phyloP scores from a whole-genome alignment of 1,284 basidiomycete genomes.

The Takashimella tepidaria region DNA sequence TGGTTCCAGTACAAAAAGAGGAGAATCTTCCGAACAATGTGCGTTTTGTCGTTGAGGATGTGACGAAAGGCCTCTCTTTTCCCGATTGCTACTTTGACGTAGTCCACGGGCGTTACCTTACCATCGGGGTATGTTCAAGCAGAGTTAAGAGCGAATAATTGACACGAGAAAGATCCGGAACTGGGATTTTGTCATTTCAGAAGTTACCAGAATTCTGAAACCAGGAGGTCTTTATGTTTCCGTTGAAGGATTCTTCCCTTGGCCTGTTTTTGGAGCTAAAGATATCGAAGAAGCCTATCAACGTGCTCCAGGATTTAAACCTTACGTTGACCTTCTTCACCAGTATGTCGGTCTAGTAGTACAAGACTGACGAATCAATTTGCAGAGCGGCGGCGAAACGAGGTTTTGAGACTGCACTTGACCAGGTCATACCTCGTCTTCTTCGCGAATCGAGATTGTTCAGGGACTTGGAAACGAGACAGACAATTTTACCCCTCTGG shows the following conservation, averaged over 20 bases:
- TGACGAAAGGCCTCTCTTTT: slow-evolving; percentile 10
- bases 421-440: background rate
- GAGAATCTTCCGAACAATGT: slow-evolving; percentile 13
- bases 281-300: background rate
- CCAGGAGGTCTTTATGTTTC: slow-evolving; percentile 10
- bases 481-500: slow-evolving; percentile 1
- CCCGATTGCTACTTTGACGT: slow-evolving; percentile 15
- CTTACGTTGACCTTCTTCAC: background rate
- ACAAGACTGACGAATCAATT: background rate
- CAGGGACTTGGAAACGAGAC: background rate
- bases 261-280: background rate
- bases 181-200: slow-evolving; percentile 10
- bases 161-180: slow-evolving; percentile 5
- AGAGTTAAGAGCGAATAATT: background rate
- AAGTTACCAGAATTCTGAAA: slow-evolving; percentile 9
- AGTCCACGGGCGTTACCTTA: slow-evolving; percentile 11
- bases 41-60: slow-evolving; percentile 12
- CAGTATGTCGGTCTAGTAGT: background rate
- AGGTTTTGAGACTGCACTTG: background rate
- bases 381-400: background rate
- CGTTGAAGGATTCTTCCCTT: slow-evolving; percentile 5
- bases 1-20: slow-evolving; percentile 12
- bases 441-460: background rate
- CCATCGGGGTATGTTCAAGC: slow-evolving; percentile 9
- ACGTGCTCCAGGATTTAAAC: slow-evolving; percentile 1